Base-by-base conservation (phyloP, 2,329 filamentous ascomycete species). In the Cercospora canescens region DNA sequence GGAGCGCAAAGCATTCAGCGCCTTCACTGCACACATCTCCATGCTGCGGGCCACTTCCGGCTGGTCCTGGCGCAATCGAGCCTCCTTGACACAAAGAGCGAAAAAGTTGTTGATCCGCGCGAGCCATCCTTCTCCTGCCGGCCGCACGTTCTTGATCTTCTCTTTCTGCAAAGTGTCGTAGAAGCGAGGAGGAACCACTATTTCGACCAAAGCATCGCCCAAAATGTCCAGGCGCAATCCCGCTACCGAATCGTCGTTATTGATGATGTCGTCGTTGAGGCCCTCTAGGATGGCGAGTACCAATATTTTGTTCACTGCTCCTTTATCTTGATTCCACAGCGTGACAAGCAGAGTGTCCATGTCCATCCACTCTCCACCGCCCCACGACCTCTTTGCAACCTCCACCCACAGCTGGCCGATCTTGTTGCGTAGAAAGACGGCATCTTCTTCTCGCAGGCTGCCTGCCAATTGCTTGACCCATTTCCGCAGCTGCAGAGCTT, bases 401-500 rank as follows among this genome's bases (percentile, higher is more conserved):
- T 98, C 95, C 7, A 94, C 92, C 95, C 95, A 99, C 68, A 99
- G 82, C 79, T 96, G 91, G 30, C 92, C 93, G 35, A 95, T 90
- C 81, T 99, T 99, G 84, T 96, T 98, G 72, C 94, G 87, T 70
- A 97, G 83, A 77, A 94, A 99, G 34, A 86, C 79, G 2, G 93
- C 92, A 76, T 98, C 94, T 21, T 88, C 85, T 54, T 86, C 85
- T 5, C 87, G 84, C 50, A 96, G 83, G 67, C 86, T 85, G 74
- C 91, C 87, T 12, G 93, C 91, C 12, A 99, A 88, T 76, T 90
- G 85, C 63, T 97, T 80, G 50, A 97, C 88, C 86, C 94, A 95
- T 65, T 84, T 84, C 58, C 92, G 88, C 63, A 99, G 80, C 60
- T 87, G 86, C 30, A 82, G 81, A 18, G 88, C 87, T 77, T 97